Percentiles rank a stretch among this genome's conserved stretches.
phyloP scores from a whole-genome alignment of 2,329 filamentous ascomycete genomes.

The Aspergillus puulaauensis region DNA sequence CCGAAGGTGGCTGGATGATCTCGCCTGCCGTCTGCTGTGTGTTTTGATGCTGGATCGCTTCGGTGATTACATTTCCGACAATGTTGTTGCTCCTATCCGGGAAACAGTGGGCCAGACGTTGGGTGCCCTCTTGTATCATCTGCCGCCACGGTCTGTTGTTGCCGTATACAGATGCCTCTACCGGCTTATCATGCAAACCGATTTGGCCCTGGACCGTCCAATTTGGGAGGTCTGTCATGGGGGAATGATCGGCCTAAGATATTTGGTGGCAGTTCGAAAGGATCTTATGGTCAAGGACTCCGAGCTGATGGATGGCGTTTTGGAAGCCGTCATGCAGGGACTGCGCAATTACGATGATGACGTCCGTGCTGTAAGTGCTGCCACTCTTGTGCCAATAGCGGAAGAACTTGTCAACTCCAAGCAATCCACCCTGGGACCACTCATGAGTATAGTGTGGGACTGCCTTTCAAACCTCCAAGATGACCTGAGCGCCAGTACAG shows the following conservation, averaged over 20 bases:
- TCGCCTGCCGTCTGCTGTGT: slow-evolving; percentile 91
- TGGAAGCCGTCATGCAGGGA: slow-evolving; percentile 91
- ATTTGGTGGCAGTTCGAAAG: slow-evolving; percentile 91
- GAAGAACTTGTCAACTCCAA: slow-evolving; percentile 90
- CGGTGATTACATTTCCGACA: slow-evolving; percentile 96
- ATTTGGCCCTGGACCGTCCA: slow-evolving; percentile 69
- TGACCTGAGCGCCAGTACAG: slow-evolving; percentile 94
- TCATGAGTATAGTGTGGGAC: slow-evolving; percentile 96
- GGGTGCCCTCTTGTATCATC: slow-evolving; percentile 81
- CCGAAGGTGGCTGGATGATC: slow-evolving; percentile 83
- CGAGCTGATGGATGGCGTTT: slow-evolving; percentile 87
- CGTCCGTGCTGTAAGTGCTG: slow-evolving; percentile 92
- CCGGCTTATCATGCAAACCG: slow-evolving; percentile 87
- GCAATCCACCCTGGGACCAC: slow-evolving; percentile 70
- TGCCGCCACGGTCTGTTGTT: slow-evolving; percentile 76
- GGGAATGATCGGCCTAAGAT: slow-evolving; percentile 94
- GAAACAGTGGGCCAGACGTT: slow-evolving; percentile 94
- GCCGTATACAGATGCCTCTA: slow-evolving; percentile 82
- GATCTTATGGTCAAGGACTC: slow-evolving; percentile 82
- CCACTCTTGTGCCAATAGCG: slow-evolving; percentile 94
- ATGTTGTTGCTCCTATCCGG: slow-evolving; percentile 90
- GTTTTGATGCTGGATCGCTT: slow-evolving; percentile 98
- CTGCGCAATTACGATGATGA: slow-evolving; percentile 90
- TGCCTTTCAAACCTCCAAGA: slow-evolving; percentile 96
- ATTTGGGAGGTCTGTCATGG: slow-evolving; percentile 96